phyloP scores from a whole-genome alignment of 2,329 filamentous ascomycete genomes.

The Hypoxylon sp. region DNA sequence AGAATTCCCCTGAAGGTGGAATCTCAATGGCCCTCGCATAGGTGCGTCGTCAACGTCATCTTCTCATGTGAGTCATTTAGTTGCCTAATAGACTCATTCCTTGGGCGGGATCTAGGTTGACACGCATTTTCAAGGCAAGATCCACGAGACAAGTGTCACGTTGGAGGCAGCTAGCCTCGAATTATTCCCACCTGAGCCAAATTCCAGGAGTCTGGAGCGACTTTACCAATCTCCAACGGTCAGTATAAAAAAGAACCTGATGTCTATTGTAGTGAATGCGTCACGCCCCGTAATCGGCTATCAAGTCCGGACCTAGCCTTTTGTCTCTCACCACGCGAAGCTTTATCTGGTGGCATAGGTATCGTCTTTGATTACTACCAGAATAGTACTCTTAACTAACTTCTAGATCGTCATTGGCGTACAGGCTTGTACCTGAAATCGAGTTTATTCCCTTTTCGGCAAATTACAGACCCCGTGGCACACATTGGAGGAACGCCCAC shows the following conservation, averaged over 20 bases:
- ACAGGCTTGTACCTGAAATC: slow-evolving; percentile 28
- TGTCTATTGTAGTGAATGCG: slow-evolving; percentile 2
- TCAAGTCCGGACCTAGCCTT: slow-evolving; percentile 14
- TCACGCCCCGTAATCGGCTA: slow-evolving; percentile 23
- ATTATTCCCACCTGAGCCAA: slow-evolving; percentile 7
- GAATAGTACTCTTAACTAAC: slow-evolving; percentile 21
- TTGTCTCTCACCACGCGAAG: slow-evolving; percentile 26
- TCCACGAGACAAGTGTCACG: slow-evolving; percentile 29
- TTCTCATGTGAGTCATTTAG: slow-evolving; percentile 38
- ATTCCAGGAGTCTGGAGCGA: slow-evolving; percentile 8
- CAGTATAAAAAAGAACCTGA: slow-evolving; percentile 25
- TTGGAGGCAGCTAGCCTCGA: slow-evolving; percentile 13
- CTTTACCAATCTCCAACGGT: slow-evolving; percentile 18
- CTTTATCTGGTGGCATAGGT: slow-evolving; percentile 23
- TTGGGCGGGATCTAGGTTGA: slow-evolving; percentile 27
- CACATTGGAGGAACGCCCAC: slow-evolving; percentile 32
- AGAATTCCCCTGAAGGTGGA: slow-evolving; percentile 3
- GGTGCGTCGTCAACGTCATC: slow-evolving; percentile 12
- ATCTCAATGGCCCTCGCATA: slow-evolving; percentile 2
- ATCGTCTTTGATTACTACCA: slow-evolving; percentile 23
- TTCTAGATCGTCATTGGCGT: slow-evolving; percentile 21
- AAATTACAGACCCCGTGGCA: slow-evolving; percentile 41
- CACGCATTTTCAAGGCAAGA: slow-evolving; percentile 21
- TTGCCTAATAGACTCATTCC: slow-evolving; percentile 27
- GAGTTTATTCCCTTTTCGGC: slow-evolving; percentile 38